phyloP scores from a whole-genome alignment of 331 rosid species.

The Dryas integrifolia region DNA sequence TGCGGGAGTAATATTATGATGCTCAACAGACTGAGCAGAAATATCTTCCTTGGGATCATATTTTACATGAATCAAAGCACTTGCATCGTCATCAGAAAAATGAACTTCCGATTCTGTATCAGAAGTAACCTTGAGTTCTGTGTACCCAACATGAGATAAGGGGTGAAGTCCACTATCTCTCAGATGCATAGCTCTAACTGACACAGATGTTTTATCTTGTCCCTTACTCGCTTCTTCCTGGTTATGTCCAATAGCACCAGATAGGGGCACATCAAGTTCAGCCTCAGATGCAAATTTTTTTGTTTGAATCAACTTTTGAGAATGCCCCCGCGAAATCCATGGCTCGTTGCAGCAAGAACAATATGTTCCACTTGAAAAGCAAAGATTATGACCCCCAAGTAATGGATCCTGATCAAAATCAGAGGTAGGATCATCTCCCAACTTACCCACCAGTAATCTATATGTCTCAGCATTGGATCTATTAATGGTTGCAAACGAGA shows the following conservation, averaged over 20 bases:
- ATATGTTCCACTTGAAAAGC: constrained; percentile 9
- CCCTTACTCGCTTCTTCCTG: constrained; percentile 28
- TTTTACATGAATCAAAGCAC: constrained; percentile 26
- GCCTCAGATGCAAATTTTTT: constrained; percentile 35
- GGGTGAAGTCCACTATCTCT: constrained; percentile 45
- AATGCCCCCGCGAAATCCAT: constrained; percentile 27
- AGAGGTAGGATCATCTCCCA: constrained; percentile 46
- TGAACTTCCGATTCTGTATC: constrained; percentile 72
- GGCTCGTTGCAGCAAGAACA: constrained; percentile 73
- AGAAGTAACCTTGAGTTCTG: constrained; percentile 66
- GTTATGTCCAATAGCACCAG: constrained; percentile 28
- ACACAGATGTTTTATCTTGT: constrained; percentile 28
- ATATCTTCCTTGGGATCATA: constrained; percentile 31
- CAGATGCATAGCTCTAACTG: constrained; percentile 27
- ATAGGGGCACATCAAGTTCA: constrained; percentile 43
- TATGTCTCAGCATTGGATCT: constrained; percentile 58
- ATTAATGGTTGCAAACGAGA: constrained; percentile 55
- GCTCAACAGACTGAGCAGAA: constrained; percentile 37
- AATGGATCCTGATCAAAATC: constrained; percentile 49
- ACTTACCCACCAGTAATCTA: constrained; percentile 56
- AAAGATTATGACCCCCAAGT: constrained; percentile 30
- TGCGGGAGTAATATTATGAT: constrained; percentile 29
- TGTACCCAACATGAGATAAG: constrained; percentile 62
- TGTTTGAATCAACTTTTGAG: constrained; percentile 38
- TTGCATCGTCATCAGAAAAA: constrained; percentile 40